Evolutionary conservation across 192 early-diverging fungal species (phyloP), one percentile per base, ranked within the genome.

Genomic region (Rhizophagus prolifer): DNA sequence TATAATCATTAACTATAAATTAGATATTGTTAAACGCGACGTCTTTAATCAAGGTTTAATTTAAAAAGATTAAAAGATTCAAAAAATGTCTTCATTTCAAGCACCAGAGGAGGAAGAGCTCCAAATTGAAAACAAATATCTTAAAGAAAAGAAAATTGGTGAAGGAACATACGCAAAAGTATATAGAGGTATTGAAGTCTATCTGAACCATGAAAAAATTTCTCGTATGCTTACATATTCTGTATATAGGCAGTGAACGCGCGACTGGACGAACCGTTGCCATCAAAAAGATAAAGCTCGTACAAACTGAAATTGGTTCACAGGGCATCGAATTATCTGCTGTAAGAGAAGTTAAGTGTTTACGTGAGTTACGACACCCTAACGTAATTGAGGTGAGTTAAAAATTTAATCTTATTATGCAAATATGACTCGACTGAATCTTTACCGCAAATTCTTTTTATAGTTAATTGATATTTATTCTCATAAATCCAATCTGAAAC

Each of bases 81-180:
- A 46, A 12, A 50, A 54, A 47, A 44, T 70, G 44, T 47, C 9
- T 44, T 12, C 41, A 26, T 59, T 72, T 31, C 44, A 60, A 36
- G 58, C 83, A 38, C 71, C 86, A 46, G 93, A 92, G 69, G 89
- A 92, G 70, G 88, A 84, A 59, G 92, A 93, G 75, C 79, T 86
- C 21, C 85, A 87, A 25, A 88, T 88, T 25, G 89, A 90, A 58
- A 88, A 82, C 47, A 87, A 91, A 71, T 98, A 95, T 82, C 85
- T 88, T 61, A 97, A 96, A 84, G 91, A 93, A 60, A 86, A 88
- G 66, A 98, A 97, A 83, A 89, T 97, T 61, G 97, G 96, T 72
- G 97, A 98, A 80, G 97, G 97, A 79, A 97, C 95, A 34, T 99
- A 96, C 79, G 97, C 97, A 38, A 93, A 94, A 31, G 95, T 97